These are phyloP conservation scores for Lasiodiplodia theobromae DNA, from an alignment of 2,329 filamentous ascomycete genomes.

Conservation along the genomic window DNA sequence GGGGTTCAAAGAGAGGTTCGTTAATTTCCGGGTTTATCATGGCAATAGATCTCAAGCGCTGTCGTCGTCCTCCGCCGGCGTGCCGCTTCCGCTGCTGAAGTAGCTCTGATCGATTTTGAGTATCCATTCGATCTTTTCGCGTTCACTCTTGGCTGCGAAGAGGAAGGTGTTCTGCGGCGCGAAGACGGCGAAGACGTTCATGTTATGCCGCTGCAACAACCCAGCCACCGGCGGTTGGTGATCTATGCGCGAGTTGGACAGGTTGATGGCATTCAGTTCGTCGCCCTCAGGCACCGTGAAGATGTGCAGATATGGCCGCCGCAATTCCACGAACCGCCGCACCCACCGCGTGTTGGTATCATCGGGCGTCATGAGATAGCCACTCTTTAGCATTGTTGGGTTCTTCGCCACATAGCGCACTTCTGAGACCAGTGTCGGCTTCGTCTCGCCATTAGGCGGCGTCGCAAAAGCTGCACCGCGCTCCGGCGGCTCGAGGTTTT, in stretches of 20 bases:
- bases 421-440: constrained; percentile 74
- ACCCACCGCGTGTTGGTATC: constrained; percentile 85
- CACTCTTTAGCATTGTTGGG: constrained; percentile 74
- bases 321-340: constrained; percentile 89
- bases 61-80: constrained; percentile 39
- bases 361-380: constrained; percentile 86
- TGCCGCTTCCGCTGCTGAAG: constrained; percentile 49
- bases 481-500: constrained; percentile 70
- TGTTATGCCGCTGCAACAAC: constrained; percentile 60
- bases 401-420: constrained; percentile 84
- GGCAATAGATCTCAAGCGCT: constrained; percentile 2
- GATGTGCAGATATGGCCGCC: constrained; percentile 89
- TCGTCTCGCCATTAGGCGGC: constrained; percentile 51
- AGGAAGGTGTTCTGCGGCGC: constrained; percentile 94
- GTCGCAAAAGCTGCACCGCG: constrained; percentile 62
- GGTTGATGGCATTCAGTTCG: constrained; percentile 86
- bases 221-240: constrained; percentile 87
- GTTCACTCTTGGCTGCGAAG: constrained; percentile 86
- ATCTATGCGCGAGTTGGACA: constrained; percentile 90
- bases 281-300: constrained; percentile 87
- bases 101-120: constrained; percentile 88
- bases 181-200: constrained; percentile 88
- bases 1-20: constrained; percentile 13
- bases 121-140: constrained; percentile 97
- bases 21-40: constrained; percentile 9